A percentile compares a stretch with the other conserved stretches of the same genome.
These are phyloP conservation scores for Hyphodiscus sp. DNA, from an alignment of 2,329 filamentous ascomycete species.

Conservation along the genomic window DNA sequence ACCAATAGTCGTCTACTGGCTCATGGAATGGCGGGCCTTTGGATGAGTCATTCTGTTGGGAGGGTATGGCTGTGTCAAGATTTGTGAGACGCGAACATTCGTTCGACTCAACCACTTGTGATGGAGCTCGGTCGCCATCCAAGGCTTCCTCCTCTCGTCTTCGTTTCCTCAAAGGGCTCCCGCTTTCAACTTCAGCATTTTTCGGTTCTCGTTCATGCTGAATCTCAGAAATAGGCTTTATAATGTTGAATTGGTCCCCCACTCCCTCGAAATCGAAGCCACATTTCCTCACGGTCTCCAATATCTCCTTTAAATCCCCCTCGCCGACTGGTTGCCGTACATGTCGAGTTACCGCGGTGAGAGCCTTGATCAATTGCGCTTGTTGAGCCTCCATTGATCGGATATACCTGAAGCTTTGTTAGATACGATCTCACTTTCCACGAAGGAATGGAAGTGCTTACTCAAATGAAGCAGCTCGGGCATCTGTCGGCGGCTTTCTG, in stretches of 20 bases:
- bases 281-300: neutral
- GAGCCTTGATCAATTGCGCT: neutral
- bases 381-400: constrained; percentile 24
- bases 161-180: neutral
- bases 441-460: neutral
- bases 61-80: no score
- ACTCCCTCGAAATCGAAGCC: constrained; percentile 1
- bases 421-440: neutral
- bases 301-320: neutral
- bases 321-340: neutral
- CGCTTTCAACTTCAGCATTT: neutral
- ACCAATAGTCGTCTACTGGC: no score
- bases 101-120: no score
- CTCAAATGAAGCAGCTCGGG: neutral
- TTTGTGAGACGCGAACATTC: no score
- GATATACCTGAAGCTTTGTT: neutral
- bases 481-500: neutral
- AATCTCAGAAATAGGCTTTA: no score
- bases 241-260: neutral
- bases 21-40: no score
- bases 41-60: no score
- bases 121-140: no score
- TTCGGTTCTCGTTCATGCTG: neutral
- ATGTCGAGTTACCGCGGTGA: neutral
- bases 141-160: no score